Percentiles rank a stretch among this genome's conserved stretches.
Conservation (phyloP, 805 yeast species). For the Wickerhamia fluorescens region DNA sequence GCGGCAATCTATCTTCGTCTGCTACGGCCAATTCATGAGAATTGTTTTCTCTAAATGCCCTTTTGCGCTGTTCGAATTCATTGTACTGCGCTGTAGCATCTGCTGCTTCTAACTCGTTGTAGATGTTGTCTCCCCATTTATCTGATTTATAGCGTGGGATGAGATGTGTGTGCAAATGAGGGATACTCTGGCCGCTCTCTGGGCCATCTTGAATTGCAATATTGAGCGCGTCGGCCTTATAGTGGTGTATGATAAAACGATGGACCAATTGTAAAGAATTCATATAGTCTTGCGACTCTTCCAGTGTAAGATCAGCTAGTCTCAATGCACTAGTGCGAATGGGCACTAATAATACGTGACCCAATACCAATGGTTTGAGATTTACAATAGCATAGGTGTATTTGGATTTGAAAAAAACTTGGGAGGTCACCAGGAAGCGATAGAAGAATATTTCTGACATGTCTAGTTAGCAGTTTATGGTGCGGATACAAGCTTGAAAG, state of each 20-base stretch:
- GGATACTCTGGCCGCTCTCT: slow-evolving; percentile 93
- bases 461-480: background rate
- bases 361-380: slow-evolving; percentile 86
- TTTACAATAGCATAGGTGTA: slow-evolving; percentile 83
- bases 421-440: slow-evolving; percentile 48
- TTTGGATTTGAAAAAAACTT: slow-evolving; percentile 53
- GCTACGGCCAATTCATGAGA: slow-evolving; percentile 13
- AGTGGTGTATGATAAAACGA: slow-evolving; percentile 55
- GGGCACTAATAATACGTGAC: slow-evolving; percentile 86
- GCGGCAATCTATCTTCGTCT: slow-evolving; percentile 49
- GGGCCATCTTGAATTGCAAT: slow-evolving; percentile 96
- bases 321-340: slow-evolving; percentile 53
- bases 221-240: slow-evolving; percentile 77
- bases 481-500: background rate
- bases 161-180: slow-evolving; percentile 90
- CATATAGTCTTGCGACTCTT: slow-evolving; percentile 76
- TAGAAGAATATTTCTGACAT: slow-evolving; percentile 38
- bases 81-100: slow-evolving; percentile 37
- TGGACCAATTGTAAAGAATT: slow-evolving; percentile 65
- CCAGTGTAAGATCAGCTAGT: slow-evolving; percentile 60
- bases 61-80: slow-evolving; percentile 22
- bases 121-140: slow-evolving; percentile 57
- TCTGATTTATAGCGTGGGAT: slow-evolving; percentile 73
- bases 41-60: slow-evolving; percentile 1
- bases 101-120: slow-evolving; percentile 51